These are phyloP conservation scores for Boletus coccyginus DNA, from an alignment of 768 basidiomycete genomes.

Conservation along the genomic window DNA sequence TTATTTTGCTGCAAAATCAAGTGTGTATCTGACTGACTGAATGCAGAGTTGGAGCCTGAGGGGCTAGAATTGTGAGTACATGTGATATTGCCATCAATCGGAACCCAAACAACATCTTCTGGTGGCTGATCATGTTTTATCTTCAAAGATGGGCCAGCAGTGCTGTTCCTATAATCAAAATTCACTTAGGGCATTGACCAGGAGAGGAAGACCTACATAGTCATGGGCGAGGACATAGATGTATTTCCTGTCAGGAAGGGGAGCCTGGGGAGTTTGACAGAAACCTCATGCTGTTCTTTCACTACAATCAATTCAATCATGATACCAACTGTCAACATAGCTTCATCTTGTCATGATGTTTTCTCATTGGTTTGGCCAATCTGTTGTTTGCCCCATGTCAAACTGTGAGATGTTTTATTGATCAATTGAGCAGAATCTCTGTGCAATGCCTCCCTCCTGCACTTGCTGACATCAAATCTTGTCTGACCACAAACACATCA, in stretches of 20 bases:
- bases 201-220: neutral
- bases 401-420: neutral
- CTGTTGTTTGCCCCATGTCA: neutral
- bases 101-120: neutral
- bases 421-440: neutral
- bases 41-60: neutral
- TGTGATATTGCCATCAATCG: neutral
- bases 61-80: neutral
- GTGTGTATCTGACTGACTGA: neutral
- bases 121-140: neutral
- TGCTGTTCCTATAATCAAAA: neutral
- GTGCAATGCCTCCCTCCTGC: neutral
- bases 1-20: neutral
- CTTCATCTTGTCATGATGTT: neutral
- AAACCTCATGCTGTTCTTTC: neutral
- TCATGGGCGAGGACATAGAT: neutral
- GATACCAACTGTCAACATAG: neutral
- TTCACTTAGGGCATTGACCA: neutral
- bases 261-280: neutral
- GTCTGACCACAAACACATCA: neutral
- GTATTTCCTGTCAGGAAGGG: neutral
- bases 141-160: neutral
- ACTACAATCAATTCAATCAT: neutral
- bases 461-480: neutral
- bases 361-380: neutral